phyloP scores from a whole-genome alignment of 2,329 filamentous ascomycete genomes.

The Cladophialophora chaetospira region DNA sequence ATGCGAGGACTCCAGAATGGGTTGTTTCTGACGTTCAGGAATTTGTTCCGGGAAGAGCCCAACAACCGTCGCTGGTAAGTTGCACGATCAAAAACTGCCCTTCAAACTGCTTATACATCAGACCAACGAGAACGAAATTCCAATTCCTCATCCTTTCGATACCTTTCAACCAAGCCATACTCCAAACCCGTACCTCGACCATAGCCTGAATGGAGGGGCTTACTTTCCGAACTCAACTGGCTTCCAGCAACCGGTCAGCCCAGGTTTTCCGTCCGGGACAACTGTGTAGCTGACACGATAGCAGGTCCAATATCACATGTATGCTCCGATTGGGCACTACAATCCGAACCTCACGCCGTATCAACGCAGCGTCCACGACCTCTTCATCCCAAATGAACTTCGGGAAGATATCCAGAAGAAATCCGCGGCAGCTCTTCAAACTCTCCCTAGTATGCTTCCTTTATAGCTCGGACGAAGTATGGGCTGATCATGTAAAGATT shows the following conservation, averaged over 20 bases:
- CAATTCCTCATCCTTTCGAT: conserved; percentile 26
- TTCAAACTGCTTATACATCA: not conserved
- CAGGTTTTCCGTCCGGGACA: too few species aligned
- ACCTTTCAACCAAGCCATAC: conserved; percentile 37
- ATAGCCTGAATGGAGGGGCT: conserved; percentile 59
- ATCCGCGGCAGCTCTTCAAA: conserved; percentile 79
- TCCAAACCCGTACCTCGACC: conserved; percentile 77
- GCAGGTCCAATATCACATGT: conserved; percentile 88
- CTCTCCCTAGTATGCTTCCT: conserved; percentile 70
- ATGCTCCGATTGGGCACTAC: conserved; percentile 82
- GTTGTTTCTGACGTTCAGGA: conserved; percentile 49
- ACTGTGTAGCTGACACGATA: conserved; percentile 5
- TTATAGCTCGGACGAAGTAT: not conserved
- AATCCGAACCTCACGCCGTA: conserved; percentile 79
- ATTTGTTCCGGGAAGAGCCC: conserved; percentile 58
- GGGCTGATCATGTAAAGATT: conserved; percentile 46
- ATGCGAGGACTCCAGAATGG: conserved; percentile 47
- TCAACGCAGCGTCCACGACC: conserved; percentile 83
- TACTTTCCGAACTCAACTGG: conserved; percentile 65
- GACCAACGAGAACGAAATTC: conserved; percentile 27
- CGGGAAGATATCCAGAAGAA: conserved; percentile 89
- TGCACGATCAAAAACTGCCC: not conserved
- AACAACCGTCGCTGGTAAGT: conserved; percentile 52
- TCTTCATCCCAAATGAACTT: conserved; percentile 85
- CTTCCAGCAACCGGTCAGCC: conserved; percentile 65